phyloP scores from a whole-genome alignment of 2,329 filamentous ascomycete genomes.

The Sarocladium strictum region DNA sequence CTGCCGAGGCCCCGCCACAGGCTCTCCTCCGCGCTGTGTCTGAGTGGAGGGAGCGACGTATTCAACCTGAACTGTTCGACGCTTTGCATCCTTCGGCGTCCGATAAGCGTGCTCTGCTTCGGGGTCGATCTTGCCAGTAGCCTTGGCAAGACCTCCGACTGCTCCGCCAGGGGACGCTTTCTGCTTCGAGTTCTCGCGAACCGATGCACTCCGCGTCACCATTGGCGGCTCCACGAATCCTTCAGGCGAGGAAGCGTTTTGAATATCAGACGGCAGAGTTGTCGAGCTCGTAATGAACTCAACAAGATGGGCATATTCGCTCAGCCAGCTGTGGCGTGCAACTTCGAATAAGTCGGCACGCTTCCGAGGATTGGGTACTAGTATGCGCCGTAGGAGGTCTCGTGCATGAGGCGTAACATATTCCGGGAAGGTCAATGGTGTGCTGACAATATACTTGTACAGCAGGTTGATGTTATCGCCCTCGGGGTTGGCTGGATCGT shows the following conservation, averaged over 20 bases:
- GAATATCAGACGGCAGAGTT: constrained; percentile 78
- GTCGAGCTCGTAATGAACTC: constrained; percentile 96
- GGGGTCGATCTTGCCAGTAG: constrained; percentile 67
- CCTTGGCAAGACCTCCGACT: constrained; percentile 61
- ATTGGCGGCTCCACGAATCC: constrained; percentile 51
- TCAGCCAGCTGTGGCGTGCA: constrained; percentile 94
- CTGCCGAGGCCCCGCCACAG: constrained; percentile 19
- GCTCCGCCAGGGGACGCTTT: constrained; percentile 43
- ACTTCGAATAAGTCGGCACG: constrained; percentile 96
- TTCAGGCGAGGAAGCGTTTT: constrained; percentile 62
- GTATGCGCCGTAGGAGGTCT: constrained; percentile 84
- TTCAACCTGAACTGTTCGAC: constrained; percentile 93
- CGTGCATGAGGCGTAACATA: constrained; percentile 96
- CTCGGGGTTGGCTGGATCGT: constrained; percentile 96
- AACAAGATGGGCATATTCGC: constrained; percentile 93
- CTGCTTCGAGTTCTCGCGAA: constrained; percentile 76
- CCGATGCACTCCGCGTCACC: constrained; percentile 82
- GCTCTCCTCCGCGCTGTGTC: constrained; percentile 61
- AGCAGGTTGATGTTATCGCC: constrained; percentile 98
- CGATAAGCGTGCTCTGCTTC: constrained; percentile 52
- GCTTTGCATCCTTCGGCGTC: constrained; percentile 79
- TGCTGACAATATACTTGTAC: constrained; percentile 99
- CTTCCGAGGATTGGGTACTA: constrained; percentile 92
- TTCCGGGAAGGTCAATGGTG: constrained; percentile 94
- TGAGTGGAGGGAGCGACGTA: constrained; percentile 90